phyloP scores from a whole-genome alignment of 164 flowering plant genomes.

The Piper longum region DNA sequence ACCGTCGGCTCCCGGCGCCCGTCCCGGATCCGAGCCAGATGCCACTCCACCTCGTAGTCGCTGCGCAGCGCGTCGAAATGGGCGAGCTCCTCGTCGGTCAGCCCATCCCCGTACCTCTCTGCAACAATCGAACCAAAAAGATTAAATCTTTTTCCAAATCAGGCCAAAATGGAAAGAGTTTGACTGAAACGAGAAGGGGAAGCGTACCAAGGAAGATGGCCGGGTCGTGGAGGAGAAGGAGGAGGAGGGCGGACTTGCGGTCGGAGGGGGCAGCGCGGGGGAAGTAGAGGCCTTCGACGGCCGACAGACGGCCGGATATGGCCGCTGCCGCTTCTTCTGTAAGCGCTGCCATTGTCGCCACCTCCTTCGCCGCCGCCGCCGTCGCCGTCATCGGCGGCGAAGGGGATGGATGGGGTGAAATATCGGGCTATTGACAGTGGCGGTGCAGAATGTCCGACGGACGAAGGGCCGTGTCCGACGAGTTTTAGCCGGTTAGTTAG shows the following conservation, averaged over 20 bases:
- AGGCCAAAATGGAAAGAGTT: background rate
- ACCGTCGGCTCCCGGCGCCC: conserved; percentile 51
- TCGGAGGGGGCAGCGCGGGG: conserved; percentile 51
- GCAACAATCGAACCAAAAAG: background rate
- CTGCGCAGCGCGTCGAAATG: conserved; percentile 47
- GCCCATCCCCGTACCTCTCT: conserved; percentile 67
- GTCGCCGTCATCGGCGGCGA: background rate
- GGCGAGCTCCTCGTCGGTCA: conserved; percentile 48
- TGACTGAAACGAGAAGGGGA: too few relatives aligned
- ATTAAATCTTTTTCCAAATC: background rate
- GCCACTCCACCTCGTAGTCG: conserved; percentile 85
- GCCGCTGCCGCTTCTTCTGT: conserved; percentile 14
- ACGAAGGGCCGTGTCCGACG: too few relatives aligned
- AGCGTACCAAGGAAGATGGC: conserved; percentile 71
- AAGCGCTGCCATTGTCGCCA: background rate
- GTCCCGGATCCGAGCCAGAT: conserved; percentile 45
- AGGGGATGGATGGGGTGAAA: too few relatives aligned
- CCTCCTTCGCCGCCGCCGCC: background rate
- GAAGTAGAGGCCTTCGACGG: conserved; percentile 59
- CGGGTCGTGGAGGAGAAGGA: conserved; percentile 67
- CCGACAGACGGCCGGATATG: conserved; percentile 57
- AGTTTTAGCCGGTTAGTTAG: too few relatives aligned
- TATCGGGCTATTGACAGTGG: too few relatives aligned
- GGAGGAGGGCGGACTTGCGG: conserved; percentile 55
- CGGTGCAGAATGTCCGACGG: too few relatives aligned